Conservation (phyloP, 768 basidiomycete genomes). For the Phlebiopsis flavidoalba region DNA sequence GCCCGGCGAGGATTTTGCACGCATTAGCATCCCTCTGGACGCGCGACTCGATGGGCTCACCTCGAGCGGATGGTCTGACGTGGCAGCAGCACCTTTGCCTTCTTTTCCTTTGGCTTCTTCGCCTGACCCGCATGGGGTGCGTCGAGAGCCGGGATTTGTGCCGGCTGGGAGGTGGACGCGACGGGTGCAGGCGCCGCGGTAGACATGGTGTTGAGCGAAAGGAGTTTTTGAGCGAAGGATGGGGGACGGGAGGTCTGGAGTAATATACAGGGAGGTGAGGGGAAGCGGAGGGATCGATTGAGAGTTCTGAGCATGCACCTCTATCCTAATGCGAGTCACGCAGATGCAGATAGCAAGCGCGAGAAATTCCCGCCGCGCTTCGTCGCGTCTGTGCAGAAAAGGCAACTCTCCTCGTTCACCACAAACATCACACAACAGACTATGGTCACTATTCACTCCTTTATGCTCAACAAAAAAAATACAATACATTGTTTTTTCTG, state of each 20-base stretch:
- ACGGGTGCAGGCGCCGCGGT: conserved; percentile 31
- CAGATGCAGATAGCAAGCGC: neutral
- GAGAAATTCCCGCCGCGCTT: conserved; percentile 4
- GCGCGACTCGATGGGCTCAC: conserved; percentile 29
- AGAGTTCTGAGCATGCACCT: conserved; percentile 30
- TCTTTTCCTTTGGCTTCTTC: conserved; percentile 43
- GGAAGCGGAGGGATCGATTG: conserved; percentile 22
- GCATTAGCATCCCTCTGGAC: neutral
- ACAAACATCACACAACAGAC: neutral
- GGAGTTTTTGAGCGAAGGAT: conserved; percentile 15
- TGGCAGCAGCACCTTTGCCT: conserved; percentile 27
- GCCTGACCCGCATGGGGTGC: conserved; percentile 31
- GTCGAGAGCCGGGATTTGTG: conserved; percentile 39
- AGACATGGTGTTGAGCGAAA: conserved; percentile 39
- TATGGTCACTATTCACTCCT: neutral
- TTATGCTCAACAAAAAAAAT: neutral
- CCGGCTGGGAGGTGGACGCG: conserved; percentile 50
- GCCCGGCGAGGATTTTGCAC: neutral
- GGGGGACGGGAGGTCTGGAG: conserved; percentile 3
- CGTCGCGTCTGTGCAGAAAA: neutral
- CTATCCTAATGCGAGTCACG: conserved; percentile 8
- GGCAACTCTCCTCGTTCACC: neutral
- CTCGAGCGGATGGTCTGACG: conserved; percentile 57
- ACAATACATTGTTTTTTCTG: neutral
- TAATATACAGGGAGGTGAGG: conserved; percentile 16